These are phyloP conservation scores for Vitis hybrid DNA, from an alignment of 177 flowering plant species.

Conservation along the genomic window DNA sequence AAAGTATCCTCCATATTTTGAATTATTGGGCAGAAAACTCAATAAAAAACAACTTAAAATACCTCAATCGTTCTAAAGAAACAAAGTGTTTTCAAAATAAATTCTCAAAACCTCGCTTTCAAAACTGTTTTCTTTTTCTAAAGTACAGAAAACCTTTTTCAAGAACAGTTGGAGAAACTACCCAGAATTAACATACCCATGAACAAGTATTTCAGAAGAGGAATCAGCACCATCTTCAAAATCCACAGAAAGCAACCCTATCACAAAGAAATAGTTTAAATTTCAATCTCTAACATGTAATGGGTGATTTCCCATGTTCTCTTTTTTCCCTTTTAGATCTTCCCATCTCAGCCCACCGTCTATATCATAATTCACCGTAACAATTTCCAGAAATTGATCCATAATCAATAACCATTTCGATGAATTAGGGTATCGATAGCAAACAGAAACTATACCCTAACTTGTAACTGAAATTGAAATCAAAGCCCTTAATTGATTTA, in stretches of 20 bases:
- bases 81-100: too few species aligned
- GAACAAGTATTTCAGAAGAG: slow-evolving; percentile 41
- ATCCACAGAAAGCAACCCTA: slow-evolving; percentile 65
- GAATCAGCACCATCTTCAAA: slow-evolving; percentile 56
- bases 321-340: neutral
- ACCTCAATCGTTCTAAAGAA: too few species aligned
- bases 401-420: too few species aligned
- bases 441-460: too few species aligned
- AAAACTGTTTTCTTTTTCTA: too few species aligned
- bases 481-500: neutral
- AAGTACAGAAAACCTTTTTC: neutral
- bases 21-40: too few species aligned
- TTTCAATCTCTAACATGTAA: neutral
- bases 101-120: too few species aligned
- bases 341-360: neutral
- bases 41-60: too few species aligned
- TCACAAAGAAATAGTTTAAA: slow-evolving; percentile 6
- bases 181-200: slow-evolving; percentile 45
- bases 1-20: too few species aligned
- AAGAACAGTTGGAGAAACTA: neutral
- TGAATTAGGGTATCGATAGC: too few species aligned
- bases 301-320: neutral
- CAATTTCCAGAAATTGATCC: neutral
- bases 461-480: too few species aligned
- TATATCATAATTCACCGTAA: neutral